These are phyloP conservation scores for Arthrobotrys sinensis DNA, from an alignment of 2,329 filamentous ascomycete genomes.

Conservation along the genomic window DNA sequence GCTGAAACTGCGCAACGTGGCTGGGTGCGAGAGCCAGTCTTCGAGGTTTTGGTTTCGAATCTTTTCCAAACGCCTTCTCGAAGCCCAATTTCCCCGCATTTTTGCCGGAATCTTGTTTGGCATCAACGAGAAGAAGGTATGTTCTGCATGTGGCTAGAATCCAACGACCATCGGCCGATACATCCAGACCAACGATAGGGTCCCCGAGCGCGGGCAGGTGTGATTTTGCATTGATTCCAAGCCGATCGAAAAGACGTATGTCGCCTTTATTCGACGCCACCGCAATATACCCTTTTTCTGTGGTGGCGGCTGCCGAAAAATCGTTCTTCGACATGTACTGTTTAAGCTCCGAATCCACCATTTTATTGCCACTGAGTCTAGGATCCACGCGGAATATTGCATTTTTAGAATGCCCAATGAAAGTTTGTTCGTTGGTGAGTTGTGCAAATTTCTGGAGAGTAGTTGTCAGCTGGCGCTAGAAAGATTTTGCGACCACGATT, in stretches of 20 bases:
- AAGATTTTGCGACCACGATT: not conserved
- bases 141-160: slow-evolving; percentile 93
- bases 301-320: slow-evolving; percentile 93
- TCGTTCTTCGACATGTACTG: slow-evolving; percentile 98
- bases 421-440: slow-evolving; percentile 95
- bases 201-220: slow-evolving; percentile 96
- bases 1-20: slow-evolving; percentile 96
- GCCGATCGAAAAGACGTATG: slow-evolving; percentile 93
- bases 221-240: slow-evolving; percentile 98
- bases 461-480: slow-evolving; percentile 63
- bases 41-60: slow-evolving; percentile 91
- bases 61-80: slow-evolving; percentile 91
- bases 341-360: slow-evolving; percentile 93
- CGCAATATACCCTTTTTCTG: slow-evolving; percentile 95
- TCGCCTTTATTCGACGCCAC: slow-evolving; percentile 98
- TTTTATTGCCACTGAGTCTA: slow-evolving; percentile 88
- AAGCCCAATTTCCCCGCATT: slow-evolving; percentile 99
- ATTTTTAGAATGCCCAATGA: slow-evolving; percentile 92
- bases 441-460: slow-evolving; percentile 87
- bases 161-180: slow-evolving; percentile 96
- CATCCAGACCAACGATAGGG: slow-evolving; percentile 92
- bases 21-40: slow-evolving; percentile 89
- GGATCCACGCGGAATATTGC: slow-evolving; percentile 95
- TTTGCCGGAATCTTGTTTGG: slow-evolving; percentile 91
- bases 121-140: slow-evolving; percentile 93